Conservation (phyloP, 176 grass and related monocot genomes). For the Puya raimondii region DNA sequence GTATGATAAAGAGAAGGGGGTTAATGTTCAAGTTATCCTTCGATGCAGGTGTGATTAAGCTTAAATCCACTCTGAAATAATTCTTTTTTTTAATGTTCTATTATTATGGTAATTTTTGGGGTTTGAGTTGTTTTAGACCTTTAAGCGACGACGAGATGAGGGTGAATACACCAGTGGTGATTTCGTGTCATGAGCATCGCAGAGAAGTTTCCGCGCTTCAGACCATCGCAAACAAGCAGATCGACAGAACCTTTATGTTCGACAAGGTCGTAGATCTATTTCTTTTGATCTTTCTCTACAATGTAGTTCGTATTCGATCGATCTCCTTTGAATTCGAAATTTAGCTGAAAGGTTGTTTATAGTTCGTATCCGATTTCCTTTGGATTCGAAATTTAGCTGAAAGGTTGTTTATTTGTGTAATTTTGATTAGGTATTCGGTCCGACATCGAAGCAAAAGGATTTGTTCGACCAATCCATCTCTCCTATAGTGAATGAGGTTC, state of each 20-base stretch:
- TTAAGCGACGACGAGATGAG: constrained; percentile 89
- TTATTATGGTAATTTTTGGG: background rate
- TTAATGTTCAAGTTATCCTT: constrained; percentile 98
- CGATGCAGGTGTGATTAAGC: constrained; percentile 66
- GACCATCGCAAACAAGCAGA: constrained; percentile 96
- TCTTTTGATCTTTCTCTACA: constrained; percentile 7
- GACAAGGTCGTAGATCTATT: constrained; percentile 58
- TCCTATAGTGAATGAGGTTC: constrained; percentile 95
- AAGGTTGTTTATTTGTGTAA: constrained; percentile 3
- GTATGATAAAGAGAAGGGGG: constrained; percentile 88
- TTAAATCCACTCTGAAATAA: constrained; percentile 2
- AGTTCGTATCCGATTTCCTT: background rate
- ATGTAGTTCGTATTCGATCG: background rate
- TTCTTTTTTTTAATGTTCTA: background rate
- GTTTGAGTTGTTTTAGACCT: constrained; percentile 43
- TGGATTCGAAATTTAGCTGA: constrained; percentile 6
- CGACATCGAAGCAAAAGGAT: constrained; percentile 82
- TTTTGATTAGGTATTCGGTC: constrained; percentile 80
- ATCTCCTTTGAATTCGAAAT: background rate
- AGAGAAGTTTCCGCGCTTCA: constrained; percentile 81
- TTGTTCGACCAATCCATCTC: constrained; percentile 92
- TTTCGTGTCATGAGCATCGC: constrained; percentile 79
- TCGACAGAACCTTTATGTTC: constrained; percentile 79
- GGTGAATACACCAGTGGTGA: constrained; percentile 73
- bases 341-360: constrained; percentile 11